These are phyloP conservation scores for Boletus huronensis DNA, from an alignment of 768 basidiomycete species.

Conservation along the genomic window DNA sequence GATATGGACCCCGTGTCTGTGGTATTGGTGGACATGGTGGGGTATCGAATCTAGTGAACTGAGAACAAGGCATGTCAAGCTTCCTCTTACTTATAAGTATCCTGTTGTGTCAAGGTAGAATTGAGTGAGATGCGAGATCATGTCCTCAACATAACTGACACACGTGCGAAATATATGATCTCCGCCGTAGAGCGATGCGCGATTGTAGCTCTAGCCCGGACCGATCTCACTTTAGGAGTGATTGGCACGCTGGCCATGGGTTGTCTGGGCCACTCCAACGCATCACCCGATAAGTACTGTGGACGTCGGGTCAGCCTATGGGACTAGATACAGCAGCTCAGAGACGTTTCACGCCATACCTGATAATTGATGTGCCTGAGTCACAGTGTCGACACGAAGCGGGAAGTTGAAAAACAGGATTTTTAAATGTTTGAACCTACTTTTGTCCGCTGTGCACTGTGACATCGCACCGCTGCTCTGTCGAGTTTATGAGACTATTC, in stretches of 20 bases:
- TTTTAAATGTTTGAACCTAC: background rate
- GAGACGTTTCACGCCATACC: background rate
- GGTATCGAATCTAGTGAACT: background rate
- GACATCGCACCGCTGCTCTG: background rate
- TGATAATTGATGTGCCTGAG: background rate
- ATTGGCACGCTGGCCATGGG: background rate
- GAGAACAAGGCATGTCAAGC: background rate
- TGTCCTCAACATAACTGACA: background rate
- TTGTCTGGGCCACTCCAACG: background rate
- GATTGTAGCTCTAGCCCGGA: background rate
- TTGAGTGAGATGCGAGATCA: too few relatives aligned
- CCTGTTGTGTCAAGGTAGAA: background rate
- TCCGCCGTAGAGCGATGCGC: background rate
- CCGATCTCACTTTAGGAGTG: background rate
- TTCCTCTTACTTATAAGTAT: conserved; percentile 1
- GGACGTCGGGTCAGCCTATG: background rate
- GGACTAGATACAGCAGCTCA: background rate
- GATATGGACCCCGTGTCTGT: background rate
- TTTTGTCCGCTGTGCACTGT: background rate
- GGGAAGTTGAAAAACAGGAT: background rate
- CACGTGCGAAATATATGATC: background rate
- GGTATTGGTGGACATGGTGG: conserved; percentile 5
- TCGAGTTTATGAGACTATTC: background rate
- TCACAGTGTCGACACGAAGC: too few relatives aligned
- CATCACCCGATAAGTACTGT: background rate